phyloP scores from a whole-genome alignment of 768 basidiomycete genomes.

The Termitomyces titanicus region DNA sequence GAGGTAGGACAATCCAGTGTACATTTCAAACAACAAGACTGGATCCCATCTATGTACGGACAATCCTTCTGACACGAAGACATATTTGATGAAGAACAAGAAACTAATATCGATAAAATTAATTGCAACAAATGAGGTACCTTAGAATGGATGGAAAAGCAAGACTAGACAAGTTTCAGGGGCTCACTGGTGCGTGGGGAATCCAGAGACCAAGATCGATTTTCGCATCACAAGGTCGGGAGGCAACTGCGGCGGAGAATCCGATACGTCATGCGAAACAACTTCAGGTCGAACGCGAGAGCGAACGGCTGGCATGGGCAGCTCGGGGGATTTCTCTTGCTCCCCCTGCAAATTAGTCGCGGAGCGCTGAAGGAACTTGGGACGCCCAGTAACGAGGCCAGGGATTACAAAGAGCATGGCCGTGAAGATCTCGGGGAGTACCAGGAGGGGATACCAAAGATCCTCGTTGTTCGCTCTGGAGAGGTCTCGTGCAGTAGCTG shows the following conservation, averaged over 20 bases:
- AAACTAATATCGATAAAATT: neutral
- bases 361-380: neutral
- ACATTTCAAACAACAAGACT: too few species aligned
- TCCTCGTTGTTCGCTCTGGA: conserved; percentile 17
- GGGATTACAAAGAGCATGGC: conserved; percentile 18
- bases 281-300: neutral
- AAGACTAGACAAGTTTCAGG: neutral
- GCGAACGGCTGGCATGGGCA: neutral
- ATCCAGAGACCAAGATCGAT: neutral
- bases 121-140: neutral
- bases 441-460: conserved; percentile 25
- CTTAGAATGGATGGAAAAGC: neutral
- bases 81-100: too few species aligned
- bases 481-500: conserved; percentile 15
- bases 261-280: neutral
- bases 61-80: too few species aligned
- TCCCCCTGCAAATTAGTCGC: neutral
- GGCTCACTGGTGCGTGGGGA: neutral
- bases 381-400: conserved; percentile 16
- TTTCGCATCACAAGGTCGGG: neutral
- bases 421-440: conserved; percentile 20
- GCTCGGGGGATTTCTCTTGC: neutral
- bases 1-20: too few species aligned
- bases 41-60: too few species aligned
- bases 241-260: conserved; percentile 1